phyloP scores from a whole-genome alignment of 176 grass and related monocot genomes.

The Phragmites australis region DNA sequence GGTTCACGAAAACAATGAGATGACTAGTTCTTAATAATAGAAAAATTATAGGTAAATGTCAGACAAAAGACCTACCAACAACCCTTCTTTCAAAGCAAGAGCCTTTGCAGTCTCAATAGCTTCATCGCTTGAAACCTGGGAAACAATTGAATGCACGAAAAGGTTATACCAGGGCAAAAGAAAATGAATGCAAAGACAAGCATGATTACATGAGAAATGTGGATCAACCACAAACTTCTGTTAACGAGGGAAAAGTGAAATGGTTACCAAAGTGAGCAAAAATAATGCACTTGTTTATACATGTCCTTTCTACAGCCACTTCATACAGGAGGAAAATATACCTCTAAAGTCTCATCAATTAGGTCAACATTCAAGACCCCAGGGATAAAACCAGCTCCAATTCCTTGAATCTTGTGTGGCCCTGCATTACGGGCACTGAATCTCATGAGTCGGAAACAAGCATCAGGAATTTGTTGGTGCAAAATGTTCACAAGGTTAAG shows the following conservation, averaged over 20 bases:
- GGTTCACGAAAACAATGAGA: background rate
- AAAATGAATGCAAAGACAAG: slow-evolving; percentile 1
- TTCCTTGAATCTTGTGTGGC: slow-evolving; percentile 94
- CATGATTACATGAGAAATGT: background rate
- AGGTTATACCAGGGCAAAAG: background rate
- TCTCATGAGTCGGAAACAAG: slow-evolving; percentile 30
- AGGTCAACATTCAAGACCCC: slow-evolving; percentile 71
- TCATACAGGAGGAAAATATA: slow-evolving; percentile 26
- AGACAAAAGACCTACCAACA: slow-evolving; percentile 55
- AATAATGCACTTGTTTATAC: background rate
- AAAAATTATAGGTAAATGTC: background rate
- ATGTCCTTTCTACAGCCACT: background rate
- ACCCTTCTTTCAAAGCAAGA: slow-evolving; percentile 83
- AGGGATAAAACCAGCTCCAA: slow-evolving; percentile 91
- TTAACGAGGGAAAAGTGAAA: background rate
- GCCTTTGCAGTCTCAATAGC: slow-evolving; percentile 75
- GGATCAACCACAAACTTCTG: background rate
- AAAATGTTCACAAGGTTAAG: slow-evolving; percentile 37
- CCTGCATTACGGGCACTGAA: slow-evolving; percentile 40
- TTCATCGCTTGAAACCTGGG: slow-evolving; percentile 82
- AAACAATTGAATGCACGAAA: slow-evolving; percentile 31
- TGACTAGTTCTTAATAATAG: background rate
- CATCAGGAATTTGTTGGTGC: background rate
- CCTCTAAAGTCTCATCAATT: slow-evolving; percentile 72
- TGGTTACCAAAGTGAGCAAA: background rate